Evolutionary conservation across 75 land plant genomes (phyloP).

Genomic region (Picea sitchensis): DNA sequence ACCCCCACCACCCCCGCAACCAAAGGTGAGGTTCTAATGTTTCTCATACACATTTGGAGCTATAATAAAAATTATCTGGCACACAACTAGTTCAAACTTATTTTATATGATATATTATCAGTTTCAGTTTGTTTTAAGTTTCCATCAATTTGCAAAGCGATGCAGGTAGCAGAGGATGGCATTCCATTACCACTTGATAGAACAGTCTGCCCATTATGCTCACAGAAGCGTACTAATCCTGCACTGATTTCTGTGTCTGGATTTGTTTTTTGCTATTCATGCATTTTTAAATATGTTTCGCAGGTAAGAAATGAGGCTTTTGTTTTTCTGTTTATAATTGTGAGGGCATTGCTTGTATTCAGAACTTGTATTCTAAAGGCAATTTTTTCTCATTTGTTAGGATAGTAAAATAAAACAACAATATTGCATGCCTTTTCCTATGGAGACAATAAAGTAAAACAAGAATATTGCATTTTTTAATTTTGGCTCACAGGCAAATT

Average conservation of each 20-base stretch:
- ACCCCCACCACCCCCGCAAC: conserved; percentile 99
- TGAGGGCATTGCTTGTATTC: not conserved
- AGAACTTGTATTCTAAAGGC: not conserved
- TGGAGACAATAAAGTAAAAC: not conserved
- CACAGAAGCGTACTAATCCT: conserved; percentile 89
- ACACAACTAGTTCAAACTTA: not conserved
- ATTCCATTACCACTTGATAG: conserved; percentile 85
- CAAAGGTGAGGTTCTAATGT: conserved; percentile 57
- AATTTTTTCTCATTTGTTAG: no score
- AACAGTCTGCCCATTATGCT: conserved; percentile 82
- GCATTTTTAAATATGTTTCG: conserved; percentile 81
- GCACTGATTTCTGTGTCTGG: conserved; percentile 86
- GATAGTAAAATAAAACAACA: not conserved
- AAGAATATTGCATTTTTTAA: not conserved
- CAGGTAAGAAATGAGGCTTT: conserved; percentile 49
- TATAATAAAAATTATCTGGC: not conserved
- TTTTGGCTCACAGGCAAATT: not conserved
- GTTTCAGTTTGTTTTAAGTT: not conserved
- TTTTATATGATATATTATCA: not conserved
- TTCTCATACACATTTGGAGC: not conserved
- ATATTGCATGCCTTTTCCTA: not conserved
- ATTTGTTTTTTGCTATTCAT: conserved; percentile 93
- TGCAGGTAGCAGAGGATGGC: conserved; percentile 89
- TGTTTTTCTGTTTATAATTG: not conserved
- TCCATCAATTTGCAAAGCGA: not conserved